Base-by-base conservation (phyloP, 495 filamentous ascomycete genomes). In the Penicillium lagena region DNA sequence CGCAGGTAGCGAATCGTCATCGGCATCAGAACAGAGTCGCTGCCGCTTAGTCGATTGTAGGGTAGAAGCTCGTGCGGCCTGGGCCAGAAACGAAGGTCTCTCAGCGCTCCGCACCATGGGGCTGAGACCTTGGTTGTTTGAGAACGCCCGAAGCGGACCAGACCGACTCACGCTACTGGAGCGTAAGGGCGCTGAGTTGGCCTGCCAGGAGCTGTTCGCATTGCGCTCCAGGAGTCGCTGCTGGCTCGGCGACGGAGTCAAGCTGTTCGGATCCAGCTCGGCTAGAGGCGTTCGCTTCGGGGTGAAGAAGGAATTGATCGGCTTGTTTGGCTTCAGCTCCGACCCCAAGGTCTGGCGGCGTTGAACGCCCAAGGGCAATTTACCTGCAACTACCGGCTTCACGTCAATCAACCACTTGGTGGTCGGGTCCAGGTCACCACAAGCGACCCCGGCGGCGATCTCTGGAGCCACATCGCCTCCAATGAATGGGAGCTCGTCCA, bases 191-290 rank as follows among this genome's bases (percentile, higher is more conserved):
- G 66, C 65, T 31, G 72, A 61, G 43, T 59, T 73, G 33, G 67
- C 53, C 15, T 67, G 56, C 82, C 82, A 87, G 7, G 76, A 73
- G 30, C 51, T 68, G 51, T 70, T 71, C 7, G 60, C 59, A 61
- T 80, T 76, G 28, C 71, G 66, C 30, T 76, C 60, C 17, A 86
- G 60, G 9, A 85, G 64, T 29, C 72, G 64, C 56, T 79, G 79
- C 56, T 89, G 85, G 51, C 72, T 82, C 15, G 81, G 80, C 1
- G 83, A 85, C 15, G 80, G 82, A 4, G 77, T 79, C 56, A 96
- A 87, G 47, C 76, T 84, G 59, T 96, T 96, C 9, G 84, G 81
- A 52, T 95, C 87, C 60, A 96, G 77, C 67, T 94, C 89, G 9
- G 81, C 87, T 37, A 96, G 75, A 8, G 90, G 89, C 28, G 78